phyloP scores from a whole-genome alignment of 2,329 filamentous ascomycete genomes.

The Biscogniauxia sp. region DNA sequence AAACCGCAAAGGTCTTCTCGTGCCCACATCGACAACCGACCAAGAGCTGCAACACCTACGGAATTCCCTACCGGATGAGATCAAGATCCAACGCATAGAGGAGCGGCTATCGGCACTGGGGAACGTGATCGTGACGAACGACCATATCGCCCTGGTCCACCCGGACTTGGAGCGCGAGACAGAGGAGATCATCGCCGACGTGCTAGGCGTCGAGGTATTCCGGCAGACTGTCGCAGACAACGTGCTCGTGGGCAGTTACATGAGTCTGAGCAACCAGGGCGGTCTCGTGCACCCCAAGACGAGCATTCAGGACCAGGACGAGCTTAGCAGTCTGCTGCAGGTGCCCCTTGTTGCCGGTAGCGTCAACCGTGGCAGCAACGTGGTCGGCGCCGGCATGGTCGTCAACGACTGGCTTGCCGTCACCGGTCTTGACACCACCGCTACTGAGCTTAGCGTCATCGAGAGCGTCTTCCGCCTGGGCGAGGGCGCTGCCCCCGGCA shows the following conservation, averaged over 20 bases:
- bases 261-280: conserved; percentile 92
- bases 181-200: conserved; percentile 97
- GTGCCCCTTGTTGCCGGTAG: conserved; percentile 92
- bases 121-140: conserved; percentile 95
- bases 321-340: conserved; percentile 88
- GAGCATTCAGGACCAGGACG: conserved; percentile 95
- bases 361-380: conserved; percentile 88
- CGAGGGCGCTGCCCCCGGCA: conserved; percentile 76
- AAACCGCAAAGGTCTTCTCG: conserved; percentile 94
- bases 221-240: conserved; percentile 96
- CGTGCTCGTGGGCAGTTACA: conserved; percentile 93
- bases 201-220: conserved; percentile 85
- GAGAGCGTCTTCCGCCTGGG: conserved; percentile 95
- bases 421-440: conserved; percentile 88
- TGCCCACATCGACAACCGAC: conserved; percentile 93
- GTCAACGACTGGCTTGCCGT: conserved; percentile 98
- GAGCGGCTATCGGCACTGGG: conserved; percentile 93
- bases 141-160: conserved; percentile 94
- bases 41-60: conserved; percentile 97
- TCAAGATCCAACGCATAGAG: conserved; percentile 97
- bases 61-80: conserved; percentile 85
- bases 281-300: conserved; percentile 98
- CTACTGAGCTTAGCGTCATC: conserved; percentile 94
- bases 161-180: conserved; percentile 96
- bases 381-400: conserved; percentile 96